These are phyloP conservation scores for Lasiodiplodia theobromae DNA, from an alignment of 2,329 filamentous ascomycete genomes.

Conservation along the genomic window DNA sequence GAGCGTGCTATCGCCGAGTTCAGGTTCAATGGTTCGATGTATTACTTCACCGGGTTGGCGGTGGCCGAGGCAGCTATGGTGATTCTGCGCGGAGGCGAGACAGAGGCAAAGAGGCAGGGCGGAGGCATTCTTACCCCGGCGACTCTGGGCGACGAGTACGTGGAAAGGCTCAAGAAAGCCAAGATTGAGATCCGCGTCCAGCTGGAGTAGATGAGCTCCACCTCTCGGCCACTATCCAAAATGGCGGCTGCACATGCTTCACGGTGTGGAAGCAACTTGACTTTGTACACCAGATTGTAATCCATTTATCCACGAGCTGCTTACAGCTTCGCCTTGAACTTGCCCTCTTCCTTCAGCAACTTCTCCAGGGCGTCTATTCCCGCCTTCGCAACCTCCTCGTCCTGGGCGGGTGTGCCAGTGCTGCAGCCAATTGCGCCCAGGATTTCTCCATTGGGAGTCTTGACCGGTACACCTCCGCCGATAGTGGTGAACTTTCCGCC, in stretches of 20 bases:
- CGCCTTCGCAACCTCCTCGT: slow-evolving; percentile 60
- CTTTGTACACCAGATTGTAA: neutral
- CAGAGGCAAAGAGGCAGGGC: slow-evolving; percentile 60
- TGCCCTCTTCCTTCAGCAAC: slow-evolving; percentile 45
- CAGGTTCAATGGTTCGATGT: slow-evolving; percentile 67
- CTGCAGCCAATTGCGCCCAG: slow-evolving; percentile 63
- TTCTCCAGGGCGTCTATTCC: slow-evolving; percentile 58
- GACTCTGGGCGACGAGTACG: slow-evolving; percentile 70
- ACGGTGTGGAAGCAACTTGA: neutral
- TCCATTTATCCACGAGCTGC: slow-evolving; percentile 4
- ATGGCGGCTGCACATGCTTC: neutral
- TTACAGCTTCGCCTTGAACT: slow-evolving; percentile 51
- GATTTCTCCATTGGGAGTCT: slow-evolving; percentile 55
- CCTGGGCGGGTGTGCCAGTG: slow-evolving; percentile 62
- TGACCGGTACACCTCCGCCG: slow-evolving; percentile 61
- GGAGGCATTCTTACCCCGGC: slow-evolving; percentile 78
- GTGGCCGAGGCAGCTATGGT: slow-evolving; percentile 70
- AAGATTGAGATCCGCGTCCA: slow-evolving; percentile 21
- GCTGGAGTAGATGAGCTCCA: neutral
- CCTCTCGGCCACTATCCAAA: neutral
- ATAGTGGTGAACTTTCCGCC: slow-evolving; percentile 62
- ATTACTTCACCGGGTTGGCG: slow-evolving; percentile 70
- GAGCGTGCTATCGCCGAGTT: slow-evolving; percentile 65
- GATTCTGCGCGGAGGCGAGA: slow-evolving; percentile 60
- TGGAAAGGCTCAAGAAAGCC: slow-evolving; percentile 53